Conservation (phyloP, 2,329 filamentous ascomycete species). For the Fusarium sp. region DNA sequence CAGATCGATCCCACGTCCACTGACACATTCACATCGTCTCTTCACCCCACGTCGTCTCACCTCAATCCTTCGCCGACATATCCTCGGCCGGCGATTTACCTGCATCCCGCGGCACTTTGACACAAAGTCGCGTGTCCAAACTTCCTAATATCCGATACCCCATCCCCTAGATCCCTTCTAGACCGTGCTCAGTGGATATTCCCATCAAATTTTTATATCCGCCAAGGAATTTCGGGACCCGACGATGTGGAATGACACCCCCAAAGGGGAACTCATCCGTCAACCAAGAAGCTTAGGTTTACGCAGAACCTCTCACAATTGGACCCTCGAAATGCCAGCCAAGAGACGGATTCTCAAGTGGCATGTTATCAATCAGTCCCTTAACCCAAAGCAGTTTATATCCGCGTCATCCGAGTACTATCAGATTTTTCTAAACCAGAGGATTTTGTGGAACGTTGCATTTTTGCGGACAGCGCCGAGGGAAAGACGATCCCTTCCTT, state of each 20-base stretch:
- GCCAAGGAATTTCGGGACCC: conserved; percentile 11
- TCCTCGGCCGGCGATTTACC: not conserved
- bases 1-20: not conserved
- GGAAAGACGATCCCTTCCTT: not conserved
- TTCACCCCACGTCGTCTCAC: not conserved
- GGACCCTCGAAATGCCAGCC: not conserved
- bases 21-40: not conserved
- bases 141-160: not conserved
- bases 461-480: conserved; percentile 2
- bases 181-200: conserved; percentile 4
- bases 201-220: not conserved
- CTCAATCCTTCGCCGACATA: not conserved
- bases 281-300: not conserved
- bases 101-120: not conserved
- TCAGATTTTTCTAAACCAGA: not conserved
- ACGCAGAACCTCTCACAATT: not conserved
- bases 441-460: conserved; percentile 1
- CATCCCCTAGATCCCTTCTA: conserved; percentile 1
- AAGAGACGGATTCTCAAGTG: not conserved
- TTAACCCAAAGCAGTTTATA: conserved; percentile 2
- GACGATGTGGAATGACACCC: conserved; percentile 9
- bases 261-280: not conserved
- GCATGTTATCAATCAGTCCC: conserved; percentile 30
- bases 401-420: conserved; percentile 23
- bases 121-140: not conserved